Evolutionary conservation across 2,329 filamentous ascomycete genomes (phyloP).

Genomic region (Aspergillaceae sp.): DNA sequence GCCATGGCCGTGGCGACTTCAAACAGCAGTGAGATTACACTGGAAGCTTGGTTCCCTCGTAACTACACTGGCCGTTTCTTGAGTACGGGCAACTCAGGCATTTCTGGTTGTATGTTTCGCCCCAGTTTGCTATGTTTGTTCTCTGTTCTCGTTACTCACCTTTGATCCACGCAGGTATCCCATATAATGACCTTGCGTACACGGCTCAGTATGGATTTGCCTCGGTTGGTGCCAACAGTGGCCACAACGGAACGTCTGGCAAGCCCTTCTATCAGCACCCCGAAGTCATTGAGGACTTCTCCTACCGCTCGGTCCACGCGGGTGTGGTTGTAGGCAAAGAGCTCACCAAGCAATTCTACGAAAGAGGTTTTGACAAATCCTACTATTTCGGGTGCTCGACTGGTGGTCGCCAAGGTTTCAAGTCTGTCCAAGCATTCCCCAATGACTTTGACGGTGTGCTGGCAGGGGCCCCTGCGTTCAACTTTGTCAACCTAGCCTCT

Average conservation of each 20-base stretch:
- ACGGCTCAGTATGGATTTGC: slow-evolving; percentile 37
- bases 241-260: slow-evolving; percentile 43
- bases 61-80: slow-evolving; percentile 41
- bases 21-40: slow-evolving; percentile 36
- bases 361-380: slow-evolving; percentile 32
- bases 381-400: slow-evolving; percentile 44
- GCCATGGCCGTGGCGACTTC: slow-evolving; percentile 36
- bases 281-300: slow-evolving; percentile 42
- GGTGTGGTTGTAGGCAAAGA: slow-evolving; percentile 34
- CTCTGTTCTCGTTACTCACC: too few species aligned
- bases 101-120: slow-evolving; percentile 36
- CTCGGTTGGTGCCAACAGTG: slow-evolving; percentile 42
- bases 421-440: slow-evolving; percentile 38
- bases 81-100: slow-evolving; percentile 43
- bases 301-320: slow-evolving; percentile 38
- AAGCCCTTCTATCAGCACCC: slow-evolving; percentile 39
- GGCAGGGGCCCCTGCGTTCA: slow-evolving; percentile 36
- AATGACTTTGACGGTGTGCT: slow-evolving; percentile 44
- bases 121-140: background rate
- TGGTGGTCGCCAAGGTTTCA: slow-evolving; percentile 43
- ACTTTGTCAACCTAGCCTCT: slow-evolving; percentile 36
- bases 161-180: slow-evolving; percentile 26
- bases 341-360: slow-evolving; percentile 33
- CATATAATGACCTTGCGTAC: slow-evolving; percentile 40
- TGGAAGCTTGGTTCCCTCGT: slow-evolving; percentile 42